Evolutionary conservation across 805 yeast genomes (phyloP), one percentile per base, ranked within the genome.

Genomic region (Sugiyamaella americana): DNA sequence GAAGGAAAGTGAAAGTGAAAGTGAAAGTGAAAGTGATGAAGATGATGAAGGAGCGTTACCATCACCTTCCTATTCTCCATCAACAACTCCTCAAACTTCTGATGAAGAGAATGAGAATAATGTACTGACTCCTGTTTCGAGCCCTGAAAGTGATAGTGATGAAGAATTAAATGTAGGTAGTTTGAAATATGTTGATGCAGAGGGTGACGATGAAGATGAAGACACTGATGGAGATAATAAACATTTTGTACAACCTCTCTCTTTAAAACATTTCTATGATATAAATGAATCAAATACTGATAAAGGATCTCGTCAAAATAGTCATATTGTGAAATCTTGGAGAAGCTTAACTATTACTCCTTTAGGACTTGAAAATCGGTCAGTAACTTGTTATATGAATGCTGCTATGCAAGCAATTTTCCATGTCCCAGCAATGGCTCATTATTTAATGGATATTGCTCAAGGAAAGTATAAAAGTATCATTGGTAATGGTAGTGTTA

Each of bases 301-400:
- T 59, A 70, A 68, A 40, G 95, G 95, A 1, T 73, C 87, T 1
- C 76, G 79, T 52, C 65, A 66, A 1, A 75, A 83, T 5, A 41
- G 37, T 65, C 71, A 86, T 46, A 81, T 87, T 24, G 60, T 68
- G 48, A 88, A 87, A 62, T 80, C 79, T 48, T 88, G 96, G 75
- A 72, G 44, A 4, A 17, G 42, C 4, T 66, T 75, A 45, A 62
- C 54, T 8, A 63, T 64, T 2, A 73, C 74, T 30, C 82, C 82
- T n/a, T 55, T 66, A 22, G 98, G 98, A 0, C 69, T 91, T 42
- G 65, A 84, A 42, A 91, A 91, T 64, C 89, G 84, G 55, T 97
- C 97, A 36, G 98, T 93, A 40, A 91, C 98, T 2, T 91, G 98
- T 64, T 91, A 91, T 67, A 89, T 91, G 77, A 91, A 93, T 64